These are phyloP conservation scores for Lycium barbarum DNA, from an alignment of 257 asterid genomes.

Conservation along the genomic window DNA sequence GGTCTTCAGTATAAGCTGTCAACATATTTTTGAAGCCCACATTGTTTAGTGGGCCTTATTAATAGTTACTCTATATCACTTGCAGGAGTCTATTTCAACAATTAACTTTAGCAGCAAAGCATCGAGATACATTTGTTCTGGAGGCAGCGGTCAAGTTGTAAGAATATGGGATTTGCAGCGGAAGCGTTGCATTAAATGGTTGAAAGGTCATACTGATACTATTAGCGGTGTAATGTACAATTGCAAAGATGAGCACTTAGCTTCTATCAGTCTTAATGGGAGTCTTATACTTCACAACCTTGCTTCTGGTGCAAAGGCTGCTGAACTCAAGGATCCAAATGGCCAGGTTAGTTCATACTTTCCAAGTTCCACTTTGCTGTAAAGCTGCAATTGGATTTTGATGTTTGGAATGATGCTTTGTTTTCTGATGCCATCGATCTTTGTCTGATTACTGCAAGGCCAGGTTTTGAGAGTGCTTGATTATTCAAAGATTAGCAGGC, in stretches of 20 bases:
- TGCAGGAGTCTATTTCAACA: slow-evolving; percentile 77
- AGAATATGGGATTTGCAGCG: slow-evolving; percentile 98
- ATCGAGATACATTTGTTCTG: slow-evolving; percentile 93
- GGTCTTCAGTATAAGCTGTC: slow-evolving; percentile 11
- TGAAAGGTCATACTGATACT: slow-evolving; percentile 93
- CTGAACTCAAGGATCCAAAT: slow-evolving; percentile 93
- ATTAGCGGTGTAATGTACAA: slow-evolving; percentile 92
- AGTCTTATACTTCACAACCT: slow-evolving; percentile 96
- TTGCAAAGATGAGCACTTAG: slow-evolving; percentile 97
- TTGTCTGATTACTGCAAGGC: slow-evolving; percentile 47
- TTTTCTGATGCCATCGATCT: slow-evolving; percentile 39
- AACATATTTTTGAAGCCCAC: not conserved
- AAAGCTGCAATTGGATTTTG: slow-evolving; percentile 34
- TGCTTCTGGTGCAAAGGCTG: slow-evolving; percentile 91
- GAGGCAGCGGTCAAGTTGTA: slow-evolving; percentile 93
- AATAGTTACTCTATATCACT: not conserved
- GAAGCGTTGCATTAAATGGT: slow-evolving; percentile 90
- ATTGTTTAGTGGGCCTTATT: not conserved
- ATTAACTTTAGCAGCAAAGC: slow-evolving; percentile 96
- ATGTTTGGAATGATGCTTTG: slow-evolving; percentile 28
- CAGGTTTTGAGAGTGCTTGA: slow-evolving; percentile 97
- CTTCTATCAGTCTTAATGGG: slow-evolving; percentile 95
- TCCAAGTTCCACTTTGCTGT: slow-evolving; percentile 26
- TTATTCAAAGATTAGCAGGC: slow-evolving; percentile 94
- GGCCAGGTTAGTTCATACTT: slow-evolving; percentile 70